Conservation (phyloP, 371 early-diverging fungal species). For the Mortierella sp. region DNA sequence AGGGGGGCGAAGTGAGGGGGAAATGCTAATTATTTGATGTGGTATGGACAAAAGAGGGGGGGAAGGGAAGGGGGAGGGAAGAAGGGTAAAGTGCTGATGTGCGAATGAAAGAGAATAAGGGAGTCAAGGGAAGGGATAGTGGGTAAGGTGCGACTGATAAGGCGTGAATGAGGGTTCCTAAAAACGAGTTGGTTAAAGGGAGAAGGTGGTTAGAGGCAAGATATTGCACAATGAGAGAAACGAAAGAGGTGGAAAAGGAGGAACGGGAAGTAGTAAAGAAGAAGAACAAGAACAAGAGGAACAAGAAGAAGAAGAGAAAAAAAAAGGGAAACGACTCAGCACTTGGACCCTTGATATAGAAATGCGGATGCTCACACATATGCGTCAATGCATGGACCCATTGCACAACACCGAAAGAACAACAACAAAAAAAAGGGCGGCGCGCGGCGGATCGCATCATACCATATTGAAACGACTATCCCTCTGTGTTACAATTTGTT, state of each 20-base stretch:
- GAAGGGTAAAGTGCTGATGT: not conserved
- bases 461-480: not conserved
- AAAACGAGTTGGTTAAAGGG: too few relatives aligned
- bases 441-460: not conserved
- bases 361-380: not conserved
- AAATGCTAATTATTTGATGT: constrained; percentile 6
- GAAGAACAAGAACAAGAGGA: too few relatives aligned
- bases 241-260: not conserved
- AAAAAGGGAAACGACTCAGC: not conserved
- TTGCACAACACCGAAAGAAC: not conserved
- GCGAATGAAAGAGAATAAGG: constrained; percentile 1
- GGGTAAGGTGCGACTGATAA: not conserved
- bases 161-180: not conserved
- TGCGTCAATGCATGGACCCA: not conserved
- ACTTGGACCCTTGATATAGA: constrained; percentile 2
- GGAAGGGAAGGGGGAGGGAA: not conserved
- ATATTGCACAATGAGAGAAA: not conserved
- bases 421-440: not conserved
- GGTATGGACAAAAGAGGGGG: not conserved
- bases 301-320: not conserved
- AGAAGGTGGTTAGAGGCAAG: not conserved
- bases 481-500: not conserved
- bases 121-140: not conserved
- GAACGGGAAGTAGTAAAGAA: not conserved
- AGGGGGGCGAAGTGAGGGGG: constrained; percentile 7